Base-by-base conservation (phyloP, 441 rosid genomes). In the Arabidopsis lyrata region DNA sequence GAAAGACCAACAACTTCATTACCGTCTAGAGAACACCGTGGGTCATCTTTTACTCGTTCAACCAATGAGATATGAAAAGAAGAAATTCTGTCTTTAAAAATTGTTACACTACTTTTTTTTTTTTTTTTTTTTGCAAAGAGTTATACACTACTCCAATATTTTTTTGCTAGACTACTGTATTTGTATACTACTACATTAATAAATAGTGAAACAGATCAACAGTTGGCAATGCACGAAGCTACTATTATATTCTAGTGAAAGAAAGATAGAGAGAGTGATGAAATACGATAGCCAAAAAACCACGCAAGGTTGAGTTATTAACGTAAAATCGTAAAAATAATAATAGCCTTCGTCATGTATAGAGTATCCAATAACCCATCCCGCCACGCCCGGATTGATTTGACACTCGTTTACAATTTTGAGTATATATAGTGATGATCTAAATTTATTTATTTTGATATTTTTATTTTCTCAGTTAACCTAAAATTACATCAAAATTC, bases 331-430 rank as follows among this genome's bases (percentile, higher is more conserved):
- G 59, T 63, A 76, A 55, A 68, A 55, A 63, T 56, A 69, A 76
- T 76, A 62, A 69, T 69, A 55, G 66, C 11, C 20, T 27, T 69
- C 66, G 66, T 76, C 79, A 69, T 63, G 65, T 53, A 50, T 45
- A 54, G 57, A 68, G 70, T 68, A 42, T 75, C 57, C 70, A 69
- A 64, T 76, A 55, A 76, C 60, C 71, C 79, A 76, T 63, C 71
- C 75, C 79, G 71, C 71, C 71, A 70, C 75, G 79, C 79, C 79
- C 79, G 79, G 64, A 15, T 31, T 76, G 79, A 70, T 76, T 70
- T 70, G 75, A 76, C 79, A 70, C 75, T 70, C 71, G 8, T 76
- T 70, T 62, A 11, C 58, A 44, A 49, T 24, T 2, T 24, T 24
- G 27, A 24, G 4, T 24, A 24, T 24, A 3, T 24, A 24, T 24